Evolutionary conservation across 164 flowering plant genomes (phyloP), one percentile per base, ranked within the genome.

Genomic region (Vitis rupestris): DNA sequence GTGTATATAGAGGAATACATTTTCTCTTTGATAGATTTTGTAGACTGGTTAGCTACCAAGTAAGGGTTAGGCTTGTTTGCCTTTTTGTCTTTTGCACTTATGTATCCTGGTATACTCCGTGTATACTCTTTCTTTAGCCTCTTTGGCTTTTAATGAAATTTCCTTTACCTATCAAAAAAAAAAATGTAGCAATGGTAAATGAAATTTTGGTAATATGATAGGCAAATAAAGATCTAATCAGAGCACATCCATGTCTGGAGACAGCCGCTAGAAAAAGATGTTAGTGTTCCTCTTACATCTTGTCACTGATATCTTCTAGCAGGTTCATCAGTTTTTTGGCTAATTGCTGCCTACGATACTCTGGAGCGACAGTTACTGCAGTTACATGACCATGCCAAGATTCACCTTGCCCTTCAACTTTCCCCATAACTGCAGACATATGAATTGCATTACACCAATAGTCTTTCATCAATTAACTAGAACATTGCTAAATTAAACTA

Each of bases 311-410:
- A 49, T 90, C 96, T 77, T 94, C 98, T 8, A 94, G 87, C 71
- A 94, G 70, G 75, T 91, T 81, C 99, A 94, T 92, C 71, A 94
- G 84, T 70, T 92, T 94, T 86, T 94, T 92, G 58, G 97, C 99
- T 69, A 91, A 75, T 69, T 90, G 83, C 76, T 91, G 97, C 80
- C 99, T 83, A 69, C 99, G 87, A 74, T 87, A 94, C 65, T 92
- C 98, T 61, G 96, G 88, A 71, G 91, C 85, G 72, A 92, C 99
- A 52, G 92, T 94, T 23, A 94, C 94, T 61, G 99, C 97, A 66
- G 99, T 94, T n/a, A 94, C 98, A 82, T 92, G 99, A 49, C 99
- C 97, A 80, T 94, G 98, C 99, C 98, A 94, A 60, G 97, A 94
- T 78, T 94, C 99, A 64, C 99, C 99, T 72, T 92, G 97, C 16